phyloP scores from a whole-genome alignment of 768 basidiomycete genomes.

The Stropharia rugosoannulata region DNA sequence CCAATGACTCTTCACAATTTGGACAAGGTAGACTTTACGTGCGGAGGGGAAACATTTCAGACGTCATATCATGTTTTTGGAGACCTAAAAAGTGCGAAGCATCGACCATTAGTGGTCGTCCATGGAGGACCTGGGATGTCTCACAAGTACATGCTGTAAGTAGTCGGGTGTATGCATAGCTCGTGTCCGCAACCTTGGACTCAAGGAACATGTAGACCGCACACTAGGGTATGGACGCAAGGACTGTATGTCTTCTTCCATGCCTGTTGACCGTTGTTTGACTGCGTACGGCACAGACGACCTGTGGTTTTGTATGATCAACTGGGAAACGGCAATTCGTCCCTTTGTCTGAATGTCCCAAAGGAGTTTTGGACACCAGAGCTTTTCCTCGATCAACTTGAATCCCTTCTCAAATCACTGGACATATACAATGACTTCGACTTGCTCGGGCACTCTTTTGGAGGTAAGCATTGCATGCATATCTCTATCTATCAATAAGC shows the following conservation, averaged over 20 bases:
- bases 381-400: constrained; percentile 51
- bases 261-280: no score
- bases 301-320: constrained; percentile 59
- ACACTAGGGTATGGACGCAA: neutral
- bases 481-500: no score
- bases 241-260: neutral
- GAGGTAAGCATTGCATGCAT: constrained; percentile 13
- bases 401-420: constrained; percentile 42
- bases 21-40: neutral
- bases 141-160: constrained; percentile 38
- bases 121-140: constrained; percentile 55
- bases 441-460: constrained; percentile 47
- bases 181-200: constrained; percentile 11
- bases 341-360: constrained; percentile 42
- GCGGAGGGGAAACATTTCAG: constrained; percentile 12
- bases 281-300: constrained; percentile 20
- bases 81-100: constrained; percentile 26
- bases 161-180: constrained; percentile 29
- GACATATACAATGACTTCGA: constrained; percentile 40
- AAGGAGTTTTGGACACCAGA: constrained; percentile 51
- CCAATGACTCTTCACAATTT: neutral
- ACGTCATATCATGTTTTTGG: constrained; percentile 54
- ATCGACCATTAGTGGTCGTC: constrained; percentile 42
- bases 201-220: neutral
- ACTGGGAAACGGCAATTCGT: constrained; percentile 51